Conservation (phyloP, 2,329 filamentous ascomycete genomes). For the Rutstroemia sp. region DNA sequence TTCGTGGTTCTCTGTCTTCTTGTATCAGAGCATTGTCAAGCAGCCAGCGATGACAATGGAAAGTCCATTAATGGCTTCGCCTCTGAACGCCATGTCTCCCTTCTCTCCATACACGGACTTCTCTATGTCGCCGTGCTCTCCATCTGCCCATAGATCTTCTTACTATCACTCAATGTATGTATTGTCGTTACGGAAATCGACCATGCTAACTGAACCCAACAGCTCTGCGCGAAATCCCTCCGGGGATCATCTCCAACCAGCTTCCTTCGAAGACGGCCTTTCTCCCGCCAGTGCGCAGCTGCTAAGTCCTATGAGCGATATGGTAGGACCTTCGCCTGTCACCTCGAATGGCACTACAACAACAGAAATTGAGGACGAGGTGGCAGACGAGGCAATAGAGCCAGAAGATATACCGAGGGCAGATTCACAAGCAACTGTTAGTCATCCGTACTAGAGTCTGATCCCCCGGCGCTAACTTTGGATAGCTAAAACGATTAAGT, state of each 20-base stretch:
- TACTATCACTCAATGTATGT: constrained; percentile 47
- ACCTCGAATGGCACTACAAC: constrained; percentile 78
- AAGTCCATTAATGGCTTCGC: constrained; percentile 56
- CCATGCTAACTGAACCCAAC: constrained; percentile 18
- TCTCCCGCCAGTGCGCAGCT: constrained; percentile 34
- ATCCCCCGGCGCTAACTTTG: constrained; percentile 15
- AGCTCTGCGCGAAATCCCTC: constrained; percentile 38
- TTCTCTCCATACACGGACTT: constrained; percentile 49
- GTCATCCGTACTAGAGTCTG: constrained; percentile 8
- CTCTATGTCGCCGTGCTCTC: constrained; percentile 46
- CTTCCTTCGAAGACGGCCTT: constrained; percentile 33
- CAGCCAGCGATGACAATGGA: constrained; percentile 47
- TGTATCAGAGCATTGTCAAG: background rate
- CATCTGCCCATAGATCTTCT: constrained; percentile 36
- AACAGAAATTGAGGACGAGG: constrained; percentile 79
- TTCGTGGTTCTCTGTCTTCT: constrained; percentile 1
- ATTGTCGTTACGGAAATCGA: background rate
- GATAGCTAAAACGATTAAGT: constrained; percentile 27
- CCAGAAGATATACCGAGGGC: constrained; percentile 23
- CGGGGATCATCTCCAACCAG: constrained; percentile 45
- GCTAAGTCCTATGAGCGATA: constrained; percentile 58
- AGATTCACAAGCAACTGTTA: constrained; percentile 22
- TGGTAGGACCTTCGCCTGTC: constrained; percentile 75
- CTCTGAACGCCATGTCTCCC: constrained; percentile 46
- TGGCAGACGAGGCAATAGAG: constrained; percentile 48